Evolutionary conservation across 78 protist species (phyloP).

Genomic region (Dictyostelium intermedium): DNA sequence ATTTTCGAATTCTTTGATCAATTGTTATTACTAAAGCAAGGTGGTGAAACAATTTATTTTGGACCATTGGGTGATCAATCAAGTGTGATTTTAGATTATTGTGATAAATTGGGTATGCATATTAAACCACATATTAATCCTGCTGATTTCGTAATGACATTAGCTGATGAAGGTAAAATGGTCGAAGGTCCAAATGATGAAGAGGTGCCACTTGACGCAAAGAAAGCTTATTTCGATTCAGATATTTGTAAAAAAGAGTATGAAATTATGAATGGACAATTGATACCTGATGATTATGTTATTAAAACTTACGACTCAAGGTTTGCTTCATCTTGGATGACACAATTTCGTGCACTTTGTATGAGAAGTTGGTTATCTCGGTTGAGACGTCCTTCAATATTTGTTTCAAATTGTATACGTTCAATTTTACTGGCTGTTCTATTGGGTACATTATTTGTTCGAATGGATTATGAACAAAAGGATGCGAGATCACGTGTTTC

Average conservation of each 20-base stretch:
- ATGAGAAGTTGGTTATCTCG: constrained; percentile 3
- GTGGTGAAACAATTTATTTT: constrained; percentile 83
- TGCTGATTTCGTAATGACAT: constrained; percentile 78
- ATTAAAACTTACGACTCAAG: background rate
- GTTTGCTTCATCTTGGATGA: constrained; percentile 25
- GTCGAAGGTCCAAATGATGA: constrained; percentile 14
- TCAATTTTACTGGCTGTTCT: constrained; percentile 24
- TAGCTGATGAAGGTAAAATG: constrained; percentile 43
- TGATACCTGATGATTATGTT: constrained; percentile 2
- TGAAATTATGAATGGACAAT: background rate
- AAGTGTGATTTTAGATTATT: background rate
- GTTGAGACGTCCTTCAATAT: constrained; percentile 22
- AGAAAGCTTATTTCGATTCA: background rate
- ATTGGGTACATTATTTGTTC: constrained; percentile 63
- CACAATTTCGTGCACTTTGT: constrained; percentile 4
- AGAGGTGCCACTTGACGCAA: background rate
- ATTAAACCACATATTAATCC: constrained; percentile 78
- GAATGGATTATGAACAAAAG: constrained; percentile 43
- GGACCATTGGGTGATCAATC: constrained; percentile 76
- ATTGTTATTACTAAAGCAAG: constrained; percentile 83
- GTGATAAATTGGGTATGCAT: background rate
- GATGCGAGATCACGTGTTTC: constrained; percentile 68
- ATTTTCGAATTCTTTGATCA: constrained; percentile 80
- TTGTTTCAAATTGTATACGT: constrained; percentile 10
- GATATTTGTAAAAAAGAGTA: background rate